A percentile compares a stretch with the other conserved stretches of the same genome.
phyloP scores from a whole-genome alignment of 495 filamentous ascomycete genomes.

The Tuber borchii region DNA sequence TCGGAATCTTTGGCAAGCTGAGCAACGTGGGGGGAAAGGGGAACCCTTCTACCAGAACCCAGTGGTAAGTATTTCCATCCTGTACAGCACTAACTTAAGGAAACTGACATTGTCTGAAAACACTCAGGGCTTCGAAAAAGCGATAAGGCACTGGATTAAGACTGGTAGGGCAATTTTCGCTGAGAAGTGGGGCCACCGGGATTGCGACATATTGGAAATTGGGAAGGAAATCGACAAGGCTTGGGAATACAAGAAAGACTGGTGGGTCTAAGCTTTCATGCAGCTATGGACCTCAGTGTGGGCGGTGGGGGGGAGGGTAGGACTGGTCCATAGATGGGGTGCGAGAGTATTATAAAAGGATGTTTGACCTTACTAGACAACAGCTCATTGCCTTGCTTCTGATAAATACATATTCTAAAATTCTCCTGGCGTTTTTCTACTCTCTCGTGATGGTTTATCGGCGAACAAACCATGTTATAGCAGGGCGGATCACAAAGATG shows the following conservation, averaged over 20 bases:
- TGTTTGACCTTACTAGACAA: too few species aligned
- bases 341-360: too few species aligned
- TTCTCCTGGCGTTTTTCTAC: too few species aligned
- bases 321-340: too few species aligned
- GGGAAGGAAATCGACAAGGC: slow-evolving; percentile 27
- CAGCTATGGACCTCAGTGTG: too few species aligned
- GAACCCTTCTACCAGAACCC: slow-evolving; percentile 56
- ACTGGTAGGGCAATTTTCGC: slow-evolving; percentile 50
- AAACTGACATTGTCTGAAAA: background rate
- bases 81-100: too few species aligned
- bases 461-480: too few species aligned
- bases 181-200: slow-evolving; percentile 55
- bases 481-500: too few species aligned
- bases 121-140: slow-evolving; percentile 46
- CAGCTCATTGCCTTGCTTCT: too few species aligned
- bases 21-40: slow-evolving; percentile 54
- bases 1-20: slow-evolving; percentile 56
- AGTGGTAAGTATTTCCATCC: slow-evolving; percentile 38
- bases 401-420: too few species aligned
- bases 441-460: too few species aligned
- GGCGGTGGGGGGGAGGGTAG: too few species aligned
- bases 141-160: slow-evolving; percentile 51
- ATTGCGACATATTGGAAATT: slow-evolving; percentile 48
- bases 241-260: background rate
- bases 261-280: background rate